Base-by-base conservation (phyloP, 306 rosid species). In the Quercus rubra region DNA sequence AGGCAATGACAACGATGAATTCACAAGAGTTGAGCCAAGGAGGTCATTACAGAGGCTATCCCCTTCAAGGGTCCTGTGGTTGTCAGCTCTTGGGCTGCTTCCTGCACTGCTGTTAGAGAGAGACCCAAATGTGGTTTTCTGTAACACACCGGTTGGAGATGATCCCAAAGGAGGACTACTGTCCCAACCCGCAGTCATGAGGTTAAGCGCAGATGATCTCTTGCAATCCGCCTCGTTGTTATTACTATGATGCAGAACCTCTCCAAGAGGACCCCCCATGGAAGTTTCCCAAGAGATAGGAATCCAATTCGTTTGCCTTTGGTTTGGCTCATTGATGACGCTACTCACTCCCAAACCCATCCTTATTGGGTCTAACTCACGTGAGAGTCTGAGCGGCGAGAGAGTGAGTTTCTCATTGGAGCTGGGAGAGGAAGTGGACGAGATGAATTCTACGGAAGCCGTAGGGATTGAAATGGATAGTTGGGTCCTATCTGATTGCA, bases 261-360 rank as follows among this genome's bases (percentile, higher is more conserved):
- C 99, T 6, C 99, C 99, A 0, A 95, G 92, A 27, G 99, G 99
- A 52, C 99, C 98, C 0, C 97, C 98, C 91, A 89, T 73, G 0
- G 98, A 93, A 71, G 78, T 83, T 74, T 88, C 96, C 98, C 99
- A 93, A 30, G 93, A 71, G 52, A 90, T 88, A 25, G 98, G 99
- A 28, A 95, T 91, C 97, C 98, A 92, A 80, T 84, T 86, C 11
- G 92, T 75, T 71, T 88, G 90, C 59, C 86, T 89, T 2, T 41
- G 55, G 82, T 71, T 79, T 49, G 88, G 68, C 28, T 86, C 94
- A 58, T 73, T 55, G 54, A 75, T 6, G 30, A 23, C 63, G 52
- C 57, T 76, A 70, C 91, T 85, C 13, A 80, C 89, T 62, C 88
- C 95, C 69, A 91, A 83, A 0, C 95, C 87, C 94, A 86, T 90